Conservation (phyloP, 2,329 filamentous ascomycete species). For the Penicillium sp. region DNA sequence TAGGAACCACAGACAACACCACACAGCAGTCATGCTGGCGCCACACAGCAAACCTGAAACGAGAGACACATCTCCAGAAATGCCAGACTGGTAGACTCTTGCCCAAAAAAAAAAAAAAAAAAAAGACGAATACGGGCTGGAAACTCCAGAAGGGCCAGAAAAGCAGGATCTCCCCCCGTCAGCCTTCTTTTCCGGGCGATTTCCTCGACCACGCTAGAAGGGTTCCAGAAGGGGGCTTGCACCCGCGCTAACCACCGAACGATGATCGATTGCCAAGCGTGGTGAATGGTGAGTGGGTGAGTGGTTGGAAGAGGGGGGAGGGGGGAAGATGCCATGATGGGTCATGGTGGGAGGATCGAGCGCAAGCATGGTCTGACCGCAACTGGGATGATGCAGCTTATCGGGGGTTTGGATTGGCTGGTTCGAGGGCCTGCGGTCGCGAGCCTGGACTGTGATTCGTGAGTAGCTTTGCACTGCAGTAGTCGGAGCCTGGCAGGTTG, state of each 20-base stretch:
- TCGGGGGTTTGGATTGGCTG: constrained; percentile 14
- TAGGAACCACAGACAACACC: not conserved
- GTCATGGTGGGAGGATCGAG: constrained; percentile 7
- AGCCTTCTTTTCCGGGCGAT: constrained; percentile 1
- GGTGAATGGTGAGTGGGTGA: constrained; percentile 5
- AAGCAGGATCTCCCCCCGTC: constrained; percentile 2
- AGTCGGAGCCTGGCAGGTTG: not conserved
- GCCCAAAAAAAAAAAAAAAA: not conserved
- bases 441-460: constrained; percentile 6
- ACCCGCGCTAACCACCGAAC: constrained; percentile 11
- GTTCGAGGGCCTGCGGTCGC: constrained; percentile 3
- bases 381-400: constrained; percentile 17
- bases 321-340: not conserved
- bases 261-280: constrained; percentile 8
- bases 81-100: not conserved
- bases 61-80: not conserved
- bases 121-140: not conserved
- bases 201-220: constrained; percentile 11
- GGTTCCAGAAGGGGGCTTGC: constrained; percentile 9
- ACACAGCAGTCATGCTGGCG: constrained; percentile 1
- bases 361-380: constrained; percentile 22
- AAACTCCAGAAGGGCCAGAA: not conserved
- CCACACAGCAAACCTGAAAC: constrained; percentile 10
- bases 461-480: not conserved
- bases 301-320: constrained; percentile 15